phyloP scores from a whole-genome alignment of 148 eudicot species.

The Fallopia convolvulus region DNA sequence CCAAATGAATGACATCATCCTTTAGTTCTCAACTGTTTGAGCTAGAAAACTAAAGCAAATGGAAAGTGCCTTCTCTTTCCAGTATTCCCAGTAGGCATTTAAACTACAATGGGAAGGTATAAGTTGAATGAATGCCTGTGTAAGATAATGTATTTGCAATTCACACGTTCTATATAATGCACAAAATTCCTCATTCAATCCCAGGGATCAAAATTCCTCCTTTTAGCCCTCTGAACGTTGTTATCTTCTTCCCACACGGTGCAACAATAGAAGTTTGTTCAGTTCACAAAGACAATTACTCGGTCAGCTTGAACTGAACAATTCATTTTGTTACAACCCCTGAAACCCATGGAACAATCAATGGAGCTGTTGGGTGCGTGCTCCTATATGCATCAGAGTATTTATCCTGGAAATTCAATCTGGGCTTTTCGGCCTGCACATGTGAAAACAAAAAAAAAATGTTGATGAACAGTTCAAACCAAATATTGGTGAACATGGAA shows the following conservation, averaged over 20 bases:
- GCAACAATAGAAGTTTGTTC: neutral
- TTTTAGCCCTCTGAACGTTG: neutral
- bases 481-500: neutral
- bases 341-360: constrained; percentile 83
- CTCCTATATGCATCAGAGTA: constrained; percentile 67
- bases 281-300: neutral
- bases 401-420: constrained; percentile 59
- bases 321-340: constrained; percentile 45
- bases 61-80: neutral
- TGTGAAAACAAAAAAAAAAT: neutral
- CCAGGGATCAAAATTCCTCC: neutral
- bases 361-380: constrained; percentile 62
- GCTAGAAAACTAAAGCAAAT: neutral
- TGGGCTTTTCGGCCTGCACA: constrained; percentile 75
- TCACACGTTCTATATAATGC: neutral
- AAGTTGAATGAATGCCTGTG: neutral
- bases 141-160: neutral
- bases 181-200: neutral
- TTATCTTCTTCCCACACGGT: neutral
- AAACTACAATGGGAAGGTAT: neutral
- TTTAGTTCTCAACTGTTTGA: neutral
- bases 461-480: neutral
- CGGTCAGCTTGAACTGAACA: neutral
- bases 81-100: neutral
- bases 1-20: neutral